Base-by-base conservation (phyloP, 768 basidiomycete species). In the Lactarius hatsudake region DNA sequence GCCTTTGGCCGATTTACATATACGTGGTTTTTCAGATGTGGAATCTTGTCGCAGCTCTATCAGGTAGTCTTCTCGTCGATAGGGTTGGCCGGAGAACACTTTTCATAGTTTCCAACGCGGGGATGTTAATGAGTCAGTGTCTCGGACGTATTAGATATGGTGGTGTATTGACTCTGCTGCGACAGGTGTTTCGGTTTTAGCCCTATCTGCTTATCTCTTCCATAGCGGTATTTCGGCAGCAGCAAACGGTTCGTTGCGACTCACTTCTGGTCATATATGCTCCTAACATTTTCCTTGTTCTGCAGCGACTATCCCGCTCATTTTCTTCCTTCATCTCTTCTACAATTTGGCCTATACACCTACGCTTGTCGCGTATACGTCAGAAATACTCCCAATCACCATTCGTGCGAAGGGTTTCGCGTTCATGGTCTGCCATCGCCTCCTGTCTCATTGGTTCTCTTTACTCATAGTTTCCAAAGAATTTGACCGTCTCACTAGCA, bases 401-500 rank as follows among this genome's bases (percentile, higher is more conserved):
- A 87, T 94, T 66, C 87, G 93, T 61, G 92, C 92, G 12, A 91
- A 87, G 72, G 91, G 91, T 0, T 88, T 91, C 68, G 87, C 90
- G 8, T 74, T 90, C 42, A 90, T 92, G 87, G 87, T 87, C 66
- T 18, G 80, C 73, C 26, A 20, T 23, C 12, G 23, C 30, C 59
- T 55, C 26, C 23, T 61, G 71, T 6, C n/a, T 28, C 32, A 34
- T 55, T 28, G 5, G 10, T 30, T 23, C 4, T 5, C 30, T 54
- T 59, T 1, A 34, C 23, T 61, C n/a, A 30, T 34, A 45, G 20
- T 17, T 42, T 62, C 5, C 70, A 23, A 60, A 88, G 87, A 89
- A 87, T 74, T 76, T 90, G 60, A 79, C 80, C 5, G 80, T 90
- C 34, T 87, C 84, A 72, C 78, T 89, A 43, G 84, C 88, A 2